A percentile compares a stretch with the other conserved stretches of the same genome.
Conservation (phyloP, 2,329 filamentous ascomycete species). For the Fusarium torulosum region DNA sequence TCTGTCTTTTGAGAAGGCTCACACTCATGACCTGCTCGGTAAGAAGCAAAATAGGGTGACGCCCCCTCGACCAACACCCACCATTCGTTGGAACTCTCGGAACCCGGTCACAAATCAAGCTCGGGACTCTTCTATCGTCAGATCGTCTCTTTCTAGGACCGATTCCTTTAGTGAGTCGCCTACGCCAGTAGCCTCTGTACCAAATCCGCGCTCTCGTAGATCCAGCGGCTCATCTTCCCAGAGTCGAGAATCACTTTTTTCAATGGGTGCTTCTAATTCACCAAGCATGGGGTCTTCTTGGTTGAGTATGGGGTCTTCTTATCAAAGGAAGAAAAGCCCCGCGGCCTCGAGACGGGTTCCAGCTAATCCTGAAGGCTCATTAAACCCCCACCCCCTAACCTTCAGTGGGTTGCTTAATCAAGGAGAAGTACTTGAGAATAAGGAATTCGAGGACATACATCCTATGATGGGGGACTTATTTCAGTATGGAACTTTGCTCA, state of each 20-base stretch:
- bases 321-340: not conserved
- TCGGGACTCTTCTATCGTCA: too few species aligned
- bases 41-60: not conserved
- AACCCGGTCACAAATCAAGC: not conserved
- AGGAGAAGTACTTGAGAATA: not conserved
- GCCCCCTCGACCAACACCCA: not conserved
- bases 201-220: not conserved
- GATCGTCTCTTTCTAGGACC: not conserved
- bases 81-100: too few species aligned
- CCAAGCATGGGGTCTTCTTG: not conserved
- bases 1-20: conserved; percentile 1
- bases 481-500: not conserved
- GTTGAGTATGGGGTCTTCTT: not conserved
- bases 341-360: not conserved
- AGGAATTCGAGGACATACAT: not conserved
- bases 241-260: not conserved
- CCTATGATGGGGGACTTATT: conserved; percentile 11
- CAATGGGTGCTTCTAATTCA: not conserved
- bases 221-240: not conserved
- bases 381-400: not conserved
- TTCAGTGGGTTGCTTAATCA: not conserved
- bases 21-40: not conserved
- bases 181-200: not conserved
- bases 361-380: not conserved
- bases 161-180: not conserved